Evolutionary conservation across 2,329 filamentous ascomycete genomes (phyloP), one percentile per base, ranked within the genome.

Genomic region (Diaporthe sp.): DNA sequence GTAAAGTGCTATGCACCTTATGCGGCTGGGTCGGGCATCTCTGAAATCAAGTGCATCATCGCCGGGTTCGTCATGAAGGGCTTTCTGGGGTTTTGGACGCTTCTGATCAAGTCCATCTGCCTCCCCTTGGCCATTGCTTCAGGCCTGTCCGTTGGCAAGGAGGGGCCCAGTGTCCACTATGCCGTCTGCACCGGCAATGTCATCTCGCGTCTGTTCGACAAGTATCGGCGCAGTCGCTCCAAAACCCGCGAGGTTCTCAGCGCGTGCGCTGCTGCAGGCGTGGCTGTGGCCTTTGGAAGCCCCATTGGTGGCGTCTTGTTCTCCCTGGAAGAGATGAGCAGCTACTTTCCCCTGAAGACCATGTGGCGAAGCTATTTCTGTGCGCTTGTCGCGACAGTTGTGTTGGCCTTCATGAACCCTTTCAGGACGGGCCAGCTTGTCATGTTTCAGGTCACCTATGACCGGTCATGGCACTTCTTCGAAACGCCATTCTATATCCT

Each of bases 51-150:
- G 85, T 98, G 95, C 85, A 98, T 99, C 82, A 98, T 99, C 82
- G 97, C 96, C 6, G 97, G 97, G 4, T 99, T 99, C 83, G 95
- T 98, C 68, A 99, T 99, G 97, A 98, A 98, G 85, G 97, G 96
- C 0, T 99, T 99, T 81, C 89, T 99, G 22, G 95, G 96, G 28
- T 93, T 93, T 80, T 95, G 95, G 91, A 98, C 97, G 7, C 87
- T 99, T 44, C 84, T 97, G 76, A 98, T 99, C 86, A 99, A 99
- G 86, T 98, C 95, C 0, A 91, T 98, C 73, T 94, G 94, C 34
- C 87, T 99, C 65, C 97, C 97, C 1, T 87, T 99, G 60, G 94
- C 96, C 58, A 99, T 99, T 82, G 96, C 94, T 17, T 98, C 96
- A 1, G 97, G 97, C 2, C 87, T 99, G 34, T 98, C 95, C 0